Percentiles rank a stretch among this genome's conserved stretches.
Evolutionary conservation across 106 monocot genomes (phyloP).

Genomic region (Acorus gramineus): DNA sequence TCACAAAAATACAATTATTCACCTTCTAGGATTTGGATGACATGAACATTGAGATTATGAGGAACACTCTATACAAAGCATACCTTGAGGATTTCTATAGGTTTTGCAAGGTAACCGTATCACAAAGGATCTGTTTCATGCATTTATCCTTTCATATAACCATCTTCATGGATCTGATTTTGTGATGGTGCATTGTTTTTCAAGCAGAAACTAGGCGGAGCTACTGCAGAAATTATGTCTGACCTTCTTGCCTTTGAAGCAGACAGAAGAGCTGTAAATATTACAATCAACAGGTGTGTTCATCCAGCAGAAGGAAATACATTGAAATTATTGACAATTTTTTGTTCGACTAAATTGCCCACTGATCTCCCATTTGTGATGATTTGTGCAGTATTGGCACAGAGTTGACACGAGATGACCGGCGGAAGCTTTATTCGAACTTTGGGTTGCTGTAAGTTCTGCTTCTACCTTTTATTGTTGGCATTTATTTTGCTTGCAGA

Average conservation of each 20-base stretch:
- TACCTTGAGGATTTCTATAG: conserved; percentile 96
- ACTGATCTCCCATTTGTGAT: conserved; percentile 5
- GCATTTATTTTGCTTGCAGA: neutral
- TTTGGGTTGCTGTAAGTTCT: conserved; percentile 83
- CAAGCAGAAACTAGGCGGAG: conserved; percentile 86
- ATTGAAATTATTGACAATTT: too few relatives aligned
- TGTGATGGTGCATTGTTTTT: conserved; percentile 3
- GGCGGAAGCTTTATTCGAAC: conserved; percentile 86
- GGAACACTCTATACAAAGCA: conserved; percentile 99
- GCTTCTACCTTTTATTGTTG: neutral
- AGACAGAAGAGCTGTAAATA: conserved; percentile 97
- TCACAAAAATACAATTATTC: neutral
- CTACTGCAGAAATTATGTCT: conserved; percentile 96
- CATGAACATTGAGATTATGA: conserved; percentile 99
- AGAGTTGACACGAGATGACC: conserved; percentile 92
- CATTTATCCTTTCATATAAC: too few relatives aligned
- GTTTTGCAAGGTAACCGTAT: conserved; percentile 61
- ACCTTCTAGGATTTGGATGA: conserved; percentile 77
- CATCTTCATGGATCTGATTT: neutral
- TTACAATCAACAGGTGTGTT: conserved; percentile 80
- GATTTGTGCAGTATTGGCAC: conserved; percentile 80
- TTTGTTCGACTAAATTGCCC: too few relatives aligned
- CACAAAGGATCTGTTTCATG: too few relatives aligned
- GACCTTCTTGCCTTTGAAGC: conserved; percentile 98
- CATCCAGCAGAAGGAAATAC: neutral